Evolutionary conservation across 2,329 filamentous ascomycete species (phyloP), one percentile per base, ranked within the genome.

Genomic region (Paracamarosporium sp.): DNA sequence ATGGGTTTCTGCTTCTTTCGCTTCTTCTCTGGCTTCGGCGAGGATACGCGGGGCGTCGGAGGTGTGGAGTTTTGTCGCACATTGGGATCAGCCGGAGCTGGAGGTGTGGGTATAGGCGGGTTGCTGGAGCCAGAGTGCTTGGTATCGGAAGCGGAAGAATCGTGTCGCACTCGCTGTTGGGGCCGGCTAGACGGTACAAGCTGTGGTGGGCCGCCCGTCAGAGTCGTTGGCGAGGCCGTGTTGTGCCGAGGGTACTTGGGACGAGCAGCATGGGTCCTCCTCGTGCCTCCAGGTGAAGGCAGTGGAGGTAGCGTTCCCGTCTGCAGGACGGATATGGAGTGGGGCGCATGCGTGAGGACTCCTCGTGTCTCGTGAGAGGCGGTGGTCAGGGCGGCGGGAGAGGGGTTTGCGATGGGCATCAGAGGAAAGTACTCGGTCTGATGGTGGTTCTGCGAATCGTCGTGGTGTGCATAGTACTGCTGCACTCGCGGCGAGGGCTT

Each of bases 391-490:
- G 69, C 61, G 59, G 78, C 70, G 30, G 79, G 76, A 8, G 78
- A 79, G 28, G 79, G 75, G 55, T 80, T 73, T 53, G 74, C 69
- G 59, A 47, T 45, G 22, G 82, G 79, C 64, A 83, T 89, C 22
- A 89, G 89, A 30, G 92, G 90, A 68, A 96, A 97, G 75, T 97
- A 97, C 68, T 95, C 93, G 45, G 86, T 86, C 25, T 88, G 89
- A 56, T 82, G 84, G 73, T 94, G 90, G 31, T 86, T 38, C 48
- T 31, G 81, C 20, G 81, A 79, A 22, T 91, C 88, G 27, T 92
- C 89, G 61, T 82, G 72, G 41, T 80, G 77, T 69, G 86, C 85
- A 70, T 86, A 86, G 59, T 81, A 80, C 44, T 80, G 59, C 6
- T 69, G 76, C 44, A 80, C 73, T 57, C 88, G 84, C 2, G 93